Base-by-base conservation (phyloP, 2,329 filamentous ascomycete genomes). In the Claviceps pazoutovae region DNA sequence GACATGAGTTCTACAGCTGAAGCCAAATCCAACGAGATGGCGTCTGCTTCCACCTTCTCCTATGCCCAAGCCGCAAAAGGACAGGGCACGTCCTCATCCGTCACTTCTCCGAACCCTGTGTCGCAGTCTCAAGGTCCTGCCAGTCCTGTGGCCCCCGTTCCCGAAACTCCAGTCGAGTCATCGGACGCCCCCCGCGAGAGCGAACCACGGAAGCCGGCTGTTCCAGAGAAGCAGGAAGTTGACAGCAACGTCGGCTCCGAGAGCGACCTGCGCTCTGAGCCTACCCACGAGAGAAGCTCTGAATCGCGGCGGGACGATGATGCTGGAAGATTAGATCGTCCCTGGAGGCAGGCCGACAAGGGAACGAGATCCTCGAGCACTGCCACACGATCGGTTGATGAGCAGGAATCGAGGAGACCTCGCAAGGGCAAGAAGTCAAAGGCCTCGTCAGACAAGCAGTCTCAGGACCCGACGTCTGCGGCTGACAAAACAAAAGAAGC, bases 11-110 rank as follows among this genome's bases (percentile, higher is more conserved):
- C 60, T 53, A 57, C 60, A 58, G 58, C 59, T 43, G 56, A 59
- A 51, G 53, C 59, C 49, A 60, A 58, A 52, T 59, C 58, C 52
- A 61, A 58, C 59, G 62, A 67, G 54, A 80, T 80, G 78, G 76
- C 76, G 57, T 67, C 68, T 53, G 61, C 78, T 56, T 74, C 80
- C 55, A 74, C 80, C 37, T 95, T 96, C 66, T 96, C 91, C 54
- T 97, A 97, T 69, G 91, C 91, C 62, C 89, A 95, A 76, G 91
- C 91, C 64, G 91, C 91, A 54, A 93, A 93, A 69, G 88, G 90
- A 63, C 79, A 84, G 61, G 71, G 78, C 56, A 55, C 64, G 51
- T 61, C 61, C 56, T 65, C 62, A 30, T 63, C 64, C 53, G 63
- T 57, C 57, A 53, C 60, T 44, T 51, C 58, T n/a, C 42, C 60